Evolutionary conservation across 306 rosid genomes (phyloP).

Genomic region (Chamaecrista fasciculata): DNA sequence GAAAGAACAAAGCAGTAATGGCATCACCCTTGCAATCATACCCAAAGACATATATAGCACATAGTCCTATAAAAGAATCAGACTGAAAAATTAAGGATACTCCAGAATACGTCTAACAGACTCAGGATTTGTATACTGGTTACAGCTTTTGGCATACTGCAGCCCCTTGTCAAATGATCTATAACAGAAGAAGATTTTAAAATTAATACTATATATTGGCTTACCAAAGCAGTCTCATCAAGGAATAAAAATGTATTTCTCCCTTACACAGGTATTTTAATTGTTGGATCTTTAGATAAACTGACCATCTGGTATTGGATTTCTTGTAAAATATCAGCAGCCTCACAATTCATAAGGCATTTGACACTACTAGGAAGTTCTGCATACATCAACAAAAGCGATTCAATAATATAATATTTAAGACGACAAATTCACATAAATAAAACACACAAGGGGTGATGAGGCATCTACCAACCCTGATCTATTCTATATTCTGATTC

Average conservation of each 20-base stretch:
- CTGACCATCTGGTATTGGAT: constrained; percentile 67
- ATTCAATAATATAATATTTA: constrained; percentile 9
- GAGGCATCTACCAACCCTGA: constrained; percentile 53
- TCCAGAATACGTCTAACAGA: constrained; percentile 54
- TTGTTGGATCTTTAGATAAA: constrained; percentile 69
- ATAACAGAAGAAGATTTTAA: constrained; percentile 26
- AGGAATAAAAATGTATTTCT: constrained; percentile 6
- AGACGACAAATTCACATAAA: constrained; percentile 16
- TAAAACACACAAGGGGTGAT: constrained; percentile 10
- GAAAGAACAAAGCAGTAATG: constrained; percentile 3
- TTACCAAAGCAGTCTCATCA: constrained; percentile 17
- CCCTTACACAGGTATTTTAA: constrained; percentile 71
- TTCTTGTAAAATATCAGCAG: constrained; percentile 59
- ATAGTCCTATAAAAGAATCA: background rate
- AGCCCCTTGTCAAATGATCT: constrained; percentile 84
- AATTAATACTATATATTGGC: constrained; percentile 13
- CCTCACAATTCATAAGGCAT: constrained; percentile 89
- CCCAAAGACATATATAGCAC: background rate
- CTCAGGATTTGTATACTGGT: constrained; percentile 44
- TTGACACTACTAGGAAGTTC: constrained; percentile 69
- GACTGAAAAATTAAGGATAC: constrained; percentile 62
- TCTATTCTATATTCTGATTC: constrained; percentile 56
- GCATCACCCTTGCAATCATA: constrained; percentile 11
- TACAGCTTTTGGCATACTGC: constrained; percentile 63
- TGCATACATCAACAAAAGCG: constrained; percentile 36